These are phyloP conservation scores for Rubia tinctorum DNA, from an alignment of 305 asterid genomes.

Conservation along the genomic window DNA sequence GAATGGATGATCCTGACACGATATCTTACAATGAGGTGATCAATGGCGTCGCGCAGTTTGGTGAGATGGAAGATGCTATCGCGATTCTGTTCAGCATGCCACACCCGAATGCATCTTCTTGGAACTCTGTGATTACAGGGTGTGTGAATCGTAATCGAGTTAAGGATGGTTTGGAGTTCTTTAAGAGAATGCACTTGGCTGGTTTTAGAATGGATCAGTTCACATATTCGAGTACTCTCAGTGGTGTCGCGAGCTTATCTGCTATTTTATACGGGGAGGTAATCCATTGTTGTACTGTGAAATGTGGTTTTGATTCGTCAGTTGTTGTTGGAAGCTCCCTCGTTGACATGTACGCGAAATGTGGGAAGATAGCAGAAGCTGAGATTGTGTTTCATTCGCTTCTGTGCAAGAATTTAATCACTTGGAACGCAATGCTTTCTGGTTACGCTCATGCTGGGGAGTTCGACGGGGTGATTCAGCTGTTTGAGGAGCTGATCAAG, in stretches of 20 bases:
- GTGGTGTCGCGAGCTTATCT: conserved; percentile 57
- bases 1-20: conserved; percentile 59
- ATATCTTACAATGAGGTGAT: conserved; percentile 69
- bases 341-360: conserved; percentile 71
- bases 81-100: conserved; percentile 40
- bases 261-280: conserved; percentile 45
- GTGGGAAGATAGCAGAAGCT: conserved; percentile 54
- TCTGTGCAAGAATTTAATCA: conserved; percentile 52
- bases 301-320: conserved; percentile 41
- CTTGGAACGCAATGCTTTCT: conserved; percentile 72
- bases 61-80: conserved; percentile 56
- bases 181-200: conserved; percentile 48
- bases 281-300: conserved; percentile 57
- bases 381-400: conserved; percentile 39
- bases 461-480: conserved; percentile 38
- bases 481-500: conserved; percentile 46
- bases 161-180: conserved; percentile 44
- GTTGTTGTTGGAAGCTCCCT: conserved; percentile 80
- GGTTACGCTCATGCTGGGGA: conserved; percentile 66
- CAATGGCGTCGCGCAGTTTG: conserved; percentile 62
- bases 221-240: conserved; percentile 67
- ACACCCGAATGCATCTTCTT: conserved; percentile 69
- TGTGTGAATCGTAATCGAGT: conserved; percentile 53
- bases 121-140: conserved; percentile 80
- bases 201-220: conserved; percentile 54